Conservation (phyloP, 495 filamentous ascomycete species). For the Peziza echinospora region DNA sequence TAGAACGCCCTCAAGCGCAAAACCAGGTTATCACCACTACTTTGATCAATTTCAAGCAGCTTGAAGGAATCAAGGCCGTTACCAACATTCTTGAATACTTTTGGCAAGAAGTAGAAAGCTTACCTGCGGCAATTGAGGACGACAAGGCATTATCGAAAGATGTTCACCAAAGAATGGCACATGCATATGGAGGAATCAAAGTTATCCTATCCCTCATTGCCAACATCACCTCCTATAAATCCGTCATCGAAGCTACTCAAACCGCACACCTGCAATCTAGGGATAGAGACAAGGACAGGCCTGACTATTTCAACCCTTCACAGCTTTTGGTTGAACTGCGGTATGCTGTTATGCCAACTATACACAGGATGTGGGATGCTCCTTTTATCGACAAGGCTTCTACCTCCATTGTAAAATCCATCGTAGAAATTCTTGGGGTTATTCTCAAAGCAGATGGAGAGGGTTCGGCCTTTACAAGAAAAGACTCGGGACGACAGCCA, state of each 20-base stretch:
- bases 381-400: conserved; percentile 57
- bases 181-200: conserved; percentile 47
- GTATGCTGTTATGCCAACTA: conserved; percentile 57
- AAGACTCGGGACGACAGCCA: conserved; percentile 2
- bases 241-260: conserved; percentile 49
- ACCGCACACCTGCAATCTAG: conserved; percentile 37
- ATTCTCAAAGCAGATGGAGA: conserved; percentile 63
- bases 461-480: conserved; percentile 24
- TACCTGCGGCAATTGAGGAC: conserved; percentile 20
- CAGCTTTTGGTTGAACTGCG: conserved; percentile 81
- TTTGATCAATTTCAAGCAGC: conserved; percentile 64
- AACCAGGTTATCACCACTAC: conserved; percentile 53
- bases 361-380: conserved; percentile 63
- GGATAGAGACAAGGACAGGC: conserved; percentile 32
- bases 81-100: conserved; percentile 55
- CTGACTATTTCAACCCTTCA: conserved; percentile 44
- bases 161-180: conserved; percentile 29
- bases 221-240: conserved; percentile 52
- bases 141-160: conserved; percentile 22
- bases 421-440: conserved; percentile 64
- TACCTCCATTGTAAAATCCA: conserved; percentile 48
- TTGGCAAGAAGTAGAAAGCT: conserved; percentile 38
- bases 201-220: conserved; percentile 69
- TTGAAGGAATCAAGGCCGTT: conserved; percentile 49
- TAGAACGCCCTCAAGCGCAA: conserved; percentile 32